These are phyloP conservation scores for Skeletonema tropicum DNA, from an alignment of 108 stramenopile species.

Conservation along the genomic window DNA sequence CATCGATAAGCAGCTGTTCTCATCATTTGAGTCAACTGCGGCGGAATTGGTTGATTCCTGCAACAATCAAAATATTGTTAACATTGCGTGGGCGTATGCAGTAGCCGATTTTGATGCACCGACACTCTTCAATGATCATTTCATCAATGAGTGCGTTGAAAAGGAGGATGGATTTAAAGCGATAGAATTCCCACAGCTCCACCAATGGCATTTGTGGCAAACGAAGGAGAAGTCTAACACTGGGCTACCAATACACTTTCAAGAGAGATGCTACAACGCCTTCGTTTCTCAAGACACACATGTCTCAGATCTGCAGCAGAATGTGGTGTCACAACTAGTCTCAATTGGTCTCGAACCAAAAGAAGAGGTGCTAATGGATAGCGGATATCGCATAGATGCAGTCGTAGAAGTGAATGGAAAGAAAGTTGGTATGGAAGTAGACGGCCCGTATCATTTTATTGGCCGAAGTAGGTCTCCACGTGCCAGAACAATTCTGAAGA, in stretches of 20 bases:
- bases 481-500: not conserved
- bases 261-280: conserved; percentile 26
- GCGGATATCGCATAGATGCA: conserved; percentile 25
- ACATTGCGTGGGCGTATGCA: conserved; percentile 49
- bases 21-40: conserved; percentile 23
- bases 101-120: conserved; percentile 35
- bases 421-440: conserved; percentile 18
- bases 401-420: conserved; percentile 15
- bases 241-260: conserved; percentile 8
- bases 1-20: conserved; percentile 27
- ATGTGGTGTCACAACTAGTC: not conserved
- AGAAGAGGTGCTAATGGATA: conserved; percentile 9
- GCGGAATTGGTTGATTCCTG: conserved; percentile 22
- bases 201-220: conserved; percentile 9
- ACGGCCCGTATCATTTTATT: conserved; percentile 24
- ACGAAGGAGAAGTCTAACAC: not conserved
- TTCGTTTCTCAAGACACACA: not conserved
- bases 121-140: conserved; percentile 28
- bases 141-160: conserved; percentile 18
- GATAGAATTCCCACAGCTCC: too few relatives aligned
- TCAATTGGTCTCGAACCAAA: conserved; percentile 13
- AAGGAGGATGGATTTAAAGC: conserved; percentile 28
- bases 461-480: not conserved
- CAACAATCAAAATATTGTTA: conserved; percentile 40
- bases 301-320: conserved; percentile 15